A percentile compares a stretch with the other conserved stretches of the same genome.
phyloP scores from a whole-genome alignment of 176 grass and related monocot genomes.

The Microstegium vimineum region DNA sequence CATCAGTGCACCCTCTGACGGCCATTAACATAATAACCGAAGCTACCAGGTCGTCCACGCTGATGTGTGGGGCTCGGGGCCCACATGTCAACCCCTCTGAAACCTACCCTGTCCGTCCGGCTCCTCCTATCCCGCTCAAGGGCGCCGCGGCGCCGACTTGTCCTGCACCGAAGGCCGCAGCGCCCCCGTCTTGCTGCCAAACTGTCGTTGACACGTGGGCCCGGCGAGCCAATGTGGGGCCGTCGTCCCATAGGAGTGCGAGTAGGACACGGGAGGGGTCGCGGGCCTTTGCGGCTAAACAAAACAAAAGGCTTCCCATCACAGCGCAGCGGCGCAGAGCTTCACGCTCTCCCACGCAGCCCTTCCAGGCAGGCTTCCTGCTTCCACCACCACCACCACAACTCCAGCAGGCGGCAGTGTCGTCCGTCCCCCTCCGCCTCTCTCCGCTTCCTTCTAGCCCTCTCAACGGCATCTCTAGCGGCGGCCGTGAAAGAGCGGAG shows the following conservation, averaged over 20 bases:
- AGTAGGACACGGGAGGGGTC: neutral
- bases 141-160: neutral
- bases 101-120: neutral
- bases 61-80: neutral
- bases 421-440: neutral
- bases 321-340: constrained; percentile 18
- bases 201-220: neutral
- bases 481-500: neutral
- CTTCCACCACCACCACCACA: neutral
- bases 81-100: neutral
- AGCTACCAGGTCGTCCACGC: neutral
- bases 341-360: constrained; percentile 20
- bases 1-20: neutral
- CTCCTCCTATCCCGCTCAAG: neutral
- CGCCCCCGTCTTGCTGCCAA: neutral
- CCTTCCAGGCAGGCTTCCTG: too few relatives aligned
- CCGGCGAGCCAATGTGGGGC: neutral
- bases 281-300: constrained; percentile 40
- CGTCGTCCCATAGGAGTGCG: neutral
- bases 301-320: constrained; percentile 32
- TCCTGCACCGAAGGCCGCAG: neutral
- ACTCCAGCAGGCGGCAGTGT: neutral
- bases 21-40: neutral
- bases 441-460: neutral
- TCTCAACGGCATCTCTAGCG: neutral